Percentiles rank a stretch among this genome's conserved stretches.
Evolutionary conservation across 768 basidiomycete species (phyloP).

Genomic region (Paxillus ammoniavirescens): DNA sequence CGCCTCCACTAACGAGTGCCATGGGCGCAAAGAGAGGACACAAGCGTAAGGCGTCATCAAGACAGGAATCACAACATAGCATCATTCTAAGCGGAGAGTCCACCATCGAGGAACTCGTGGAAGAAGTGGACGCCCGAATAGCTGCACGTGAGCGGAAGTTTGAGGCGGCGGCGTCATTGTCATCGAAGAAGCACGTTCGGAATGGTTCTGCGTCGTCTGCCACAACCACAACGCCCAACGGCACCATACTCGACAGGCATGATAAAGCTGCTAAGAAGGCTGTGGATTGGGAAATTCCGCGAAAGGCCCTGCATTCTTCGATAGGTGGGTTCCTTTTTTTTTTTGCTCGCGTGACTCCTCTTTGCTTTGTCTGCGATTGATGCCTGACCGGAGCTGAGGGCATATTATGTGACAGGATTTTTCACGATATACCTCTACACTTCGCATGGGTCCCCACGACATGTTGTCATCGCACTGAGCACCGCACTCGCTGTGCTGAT

Average conservation of each 20-base stretch:
- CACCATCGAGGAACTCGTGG: constrained; percentile 24
- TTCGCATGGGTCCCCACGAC: constrained; percentile 44
- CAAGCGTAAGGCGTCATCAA: constrained; percentile 21
- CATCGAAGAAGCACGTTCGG: constrained; percentile 4
- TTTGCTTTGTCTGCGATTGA: background rate
- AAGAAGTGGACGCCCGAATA: constrained; percentile 18
- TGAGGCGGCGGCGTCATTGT: background rate
- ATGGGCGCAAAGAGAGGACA: constrained; percentile 38
- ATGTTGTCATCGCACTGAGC: constrained; percentile 62
- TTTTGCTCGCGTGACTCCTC: constrained; percentile 1
- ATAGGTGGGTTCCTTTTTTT: constrained; percentile 63
- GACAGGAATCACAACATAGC: constrained; percentile 23
- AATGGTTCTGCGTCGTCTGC: constrained; percentile 8
- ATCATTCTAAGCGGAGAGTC: constrained; percentile 11
- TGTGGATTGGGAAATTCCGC: constrained; percentile 86
- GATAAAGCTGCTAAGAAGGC: constrained; percentile 27
- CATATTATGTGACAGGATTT: constrained; percentile 44
- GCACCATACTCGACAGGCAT: constrained; percentile 3
- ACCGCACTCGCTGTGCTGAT: constrained; percentile 64
- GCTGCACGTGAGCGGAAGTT: constrained; percentile 19
- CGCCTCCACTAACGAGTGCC: constrained; percentile 19
- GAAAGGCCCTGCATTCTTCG: constrained; percentile 84
- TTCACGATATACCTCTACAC: constrained; percentile 59
- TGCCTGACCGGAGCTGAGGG: constrained; percentile 1
- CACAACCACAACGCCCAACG: background rate